These are phyloP conservation scores for Verticillium nubilum DNA, from an alignment of 2,329 filamentous ascomycete species.

Conservation along the genomic window DNA sequence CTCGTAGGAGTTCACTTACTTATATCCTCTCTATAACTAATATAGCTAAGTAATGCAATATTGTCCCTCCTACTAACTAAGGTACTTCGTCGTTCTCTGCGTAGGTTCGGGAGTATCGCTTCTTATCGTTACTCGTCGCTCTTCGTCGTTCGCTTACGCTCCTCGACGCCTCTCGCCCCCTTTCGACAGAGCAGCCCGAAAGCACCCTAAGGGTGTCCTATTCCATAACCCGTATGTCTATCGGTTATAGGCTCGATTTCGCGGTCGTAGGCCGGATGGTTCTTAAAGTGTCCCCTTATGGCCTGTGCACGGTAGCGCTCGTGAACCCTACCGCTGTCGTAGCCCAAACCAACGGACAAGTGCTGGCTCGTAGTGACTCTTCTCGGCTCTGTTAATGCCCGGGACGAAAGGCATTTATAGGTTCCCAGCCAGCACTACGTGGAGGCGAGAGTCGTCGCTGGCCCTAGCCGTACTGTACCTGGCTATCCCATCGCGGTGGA, in stretches of 20 bases:
- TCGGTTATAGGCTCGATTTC: constrained; percentile 1
- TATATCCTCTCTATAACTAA: background rate
- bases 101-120: background rate
- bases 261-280: background rate
- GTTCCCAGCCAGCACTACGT: background rate
- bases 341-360: background rate
- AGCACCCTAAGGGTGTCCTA: background rate
- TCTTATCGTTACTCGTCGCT: background rate
- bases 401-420: background rate
- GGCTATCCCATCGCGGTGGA: no score
- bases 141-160: background rate
- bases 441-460: background rate
- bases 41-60: background rate
- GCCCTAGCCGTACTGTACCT: no score
- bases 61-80: constrained; percentile 1
- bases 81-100: background rate
- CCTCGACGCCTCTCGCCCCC: background rate
- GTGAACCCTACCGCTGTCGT: background rate
- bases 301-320: background rate
- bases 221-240: background rate
- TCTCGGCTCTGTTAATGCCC: background rate
- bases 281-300: background rate
- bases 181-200: background rate
- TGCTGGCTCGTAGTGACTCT: background rate
- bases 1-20: background rate